These are phyloP conservation scores for Chlamydomonas incerta DNA, from an alignment of 139 green algal genomes.

Conservation along the genomic window DNA sequence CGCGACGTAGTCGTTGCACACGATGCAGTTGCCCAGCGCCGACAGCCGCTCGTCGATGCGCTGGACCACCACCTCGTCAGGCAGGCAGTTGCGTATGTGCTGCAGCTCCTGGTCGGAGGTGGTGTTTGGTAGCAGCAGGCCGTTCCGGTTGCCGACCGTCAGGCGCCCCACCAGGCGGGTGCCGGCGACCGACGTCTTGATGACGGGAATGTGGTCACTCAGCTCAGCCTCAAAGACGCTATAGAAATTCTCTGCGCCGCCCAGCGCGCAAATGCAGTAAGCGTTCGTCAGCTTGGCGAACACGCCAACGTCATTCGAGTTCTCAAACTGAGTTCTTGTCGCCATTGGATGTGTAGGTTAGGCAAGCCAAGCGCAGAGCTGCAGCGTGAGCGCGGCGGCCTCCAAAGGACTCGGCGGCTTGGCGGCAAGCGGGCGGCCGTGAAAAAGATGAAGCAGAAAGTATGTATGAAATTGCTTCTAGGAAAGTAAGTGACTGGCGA, in stretches of 20 bases:
- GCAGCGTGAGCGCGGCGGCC: neutral
- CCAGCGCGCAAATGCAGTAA: slow-evolving; percentile 93
- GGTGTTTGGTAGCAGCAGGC: slow-evolving; percentile 95
- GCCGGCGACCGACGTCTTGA: slow-evolving; percentile 92
- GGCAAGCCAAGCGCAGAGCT: too few relatives aligned
- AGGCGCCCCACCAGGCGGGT: slow-evolving; percentile 96
- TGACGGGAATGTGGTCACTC: slow-evolving; percentile 95
- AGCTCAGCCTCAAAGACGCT: slow-evolving; percentile 98
- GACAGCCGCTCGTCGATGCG: slow-evolving; percentile 97
- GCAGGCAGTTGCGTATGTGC: slow-evolving; percentile 97
- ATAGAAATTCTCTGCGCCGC: slow-evolving; percentile 98
- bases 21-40: slow-evolving; percentile 98
- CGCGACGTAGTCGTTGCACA: slow-evolving; percentile 98
- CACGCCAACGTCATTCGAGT: slow-evolving; percentile 97
- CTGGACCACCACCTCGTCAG: slow-evolving; percentile 98
- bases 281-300: slow-evolving; percentile 97
- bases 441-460: too few relatives aligned
- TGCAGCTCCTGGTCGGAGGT: slow-evolving; percentile 96
- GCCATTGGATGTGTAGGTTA: slow-evolving; percentile 64
- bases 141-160: slow-evolving; percentile 97
- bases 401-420: slow-evolving; percentile 6
- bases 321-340: slow-evolving; percentile 92
- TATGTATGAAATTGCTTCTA: too few relatives aligned
- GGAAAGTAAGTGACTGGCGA: too few relatives aligned
- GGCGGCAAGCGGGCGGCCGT: neutral